Evolutionary conservation across 805 yeast species (phyloP).

Genomic region (Cyberlindnera euphorbiae): DNA sequence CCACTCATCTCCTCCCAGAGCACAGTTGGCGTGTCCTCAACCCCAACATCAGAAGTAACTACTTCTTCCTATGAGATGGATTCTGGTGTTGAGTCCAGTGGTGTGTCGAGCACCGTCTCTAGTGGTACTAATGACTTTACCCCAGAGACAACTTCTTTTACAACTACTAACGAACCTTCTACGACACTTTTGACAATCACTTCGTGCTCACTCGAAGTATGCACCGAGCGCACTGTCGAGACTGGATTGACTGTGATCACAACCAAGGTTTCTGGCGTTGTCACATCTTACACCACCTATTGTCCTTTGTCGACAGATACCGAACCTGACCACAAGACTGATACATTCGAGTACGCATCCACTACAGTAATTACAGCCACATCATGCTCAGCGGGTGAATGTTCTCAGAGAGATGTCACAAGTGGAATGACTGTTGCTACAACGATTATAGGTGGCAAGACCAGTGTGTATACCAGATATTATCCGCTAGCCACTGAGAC

Average conservation of each 20-base stretch:
- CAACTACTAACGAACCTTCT: neutral
- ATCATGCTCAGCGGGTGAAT: constrained; percentile 2
- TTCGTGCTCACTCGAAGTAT: neutral
- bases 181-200: neutral
- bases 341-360: constrained; percentile 18
- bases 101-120: neutral
- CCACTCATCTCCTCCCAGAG: too few species aligned
- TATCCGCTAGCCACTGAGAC: too few species aligned
- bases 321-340: constrained; percentile 22
- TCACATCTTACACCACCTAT: constrained; percentile 29
- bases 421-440: too few species aligned
- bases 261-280: constrained; percentile 21
- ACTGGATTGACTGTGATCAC: constrained; percentile 6
- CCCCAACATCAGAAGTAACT: neutral
- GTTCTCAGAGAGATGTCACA: too few species aligned
- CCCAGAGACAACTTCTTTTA: neutral
- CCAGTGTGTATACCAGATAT: too few species aligned
- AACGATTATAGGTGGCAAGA: too few species aligned
- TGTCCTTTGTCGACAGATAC: constrained; percentile 6
- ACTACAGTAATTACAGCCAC: constrained; percentile 9
- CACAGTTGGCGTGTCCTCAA: neutral
- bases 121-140: neutral
- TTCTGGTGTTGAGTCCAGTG: constrained; percentile 1
- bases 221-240: neutral
- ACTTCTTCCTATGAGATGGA: neutral